Evolutionary conservation across 2,329 filamentous ascomycete species (phyloP), one percentile per base, ranked within the genome.

Genomic region (Colletotrichum salicis): DNA sequence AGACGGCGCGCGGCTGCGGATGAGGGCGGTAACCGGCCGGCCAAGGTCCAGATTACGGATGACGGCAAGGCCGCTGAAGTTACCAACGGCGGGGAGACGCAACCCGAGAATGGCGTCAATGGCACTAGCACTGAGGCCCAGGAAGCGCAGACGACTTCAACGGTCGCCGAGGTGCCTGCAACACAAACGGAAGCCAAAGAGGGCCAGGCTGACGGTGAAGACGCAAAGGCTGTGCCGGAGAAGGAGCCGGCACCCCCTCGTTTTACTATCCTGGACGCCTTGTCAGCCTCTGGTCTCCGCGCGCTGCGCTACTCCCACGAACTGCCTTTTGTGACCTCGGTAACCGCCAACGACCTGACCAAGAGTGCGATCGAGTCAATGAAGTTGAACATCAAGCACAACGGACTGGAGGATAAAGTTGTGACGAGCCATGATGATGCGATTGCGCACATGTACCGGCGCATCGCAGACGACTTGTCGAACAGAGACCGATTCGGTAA

Each of bases 251-350:
- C 31, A 12, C 31, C 65, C 15, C 69, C 69, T 10, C 80, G 84
- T 11, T 96, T 97, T 78, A 92, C 91, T n/a, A 96, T 99, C 51
- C 89, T 99, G 10, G 96, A 99, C 81, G 96, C 96, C 0, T 88
- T 99, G 5, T 99, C 96, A 11, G 96, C 96, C 1, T 97, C 95
- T 3, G 96, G 96, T 29, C 88, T 99, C 6, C 92, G 96, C 73
- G 96, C 96, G 6, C 83, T 99, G 54, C 92, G 96, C 72, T 99
- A 98, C 81, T 94, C 94, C 0, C 92, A 95, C 76, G 96, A 99
- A 79, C 90, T 99, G 31, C 94, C 96, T 0, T 94, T 95, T 75
- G 88, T 91, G 15, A 96, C 94, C 3, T 90, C 90, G 0, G 87
- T 97, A 52, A 96, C 94, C 6, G 94, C 95, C 41, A 99, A 99